These are phyloP conservation scores for Malassezia dermatis DNA, from an alignment of 1,284 basidiomycete species.

Conservation along the genomic window DNA sequence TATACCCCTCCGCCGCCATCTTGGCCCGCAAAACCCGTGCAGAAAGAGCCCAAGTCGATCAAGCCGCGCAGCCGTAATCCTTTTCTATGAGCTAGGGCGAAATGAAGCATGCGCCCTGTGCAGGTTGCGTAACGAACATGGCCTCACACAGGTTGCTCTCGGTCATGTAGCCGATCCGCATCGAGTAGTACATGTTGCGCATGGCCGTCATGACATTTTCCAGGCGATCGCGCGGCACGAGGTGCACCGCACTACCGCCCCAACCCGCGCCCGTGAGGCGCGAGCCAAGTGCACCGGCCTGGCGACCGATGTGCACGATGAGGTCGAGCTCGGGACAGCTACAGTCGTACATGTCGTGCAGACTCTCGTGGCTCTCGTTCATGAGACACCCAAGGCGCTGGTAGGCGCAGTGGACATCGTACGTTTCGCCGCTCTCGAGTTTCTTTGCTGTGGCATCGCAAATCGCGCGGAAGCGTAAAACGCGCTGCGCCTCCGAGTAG, in stretches of 20 bases:
- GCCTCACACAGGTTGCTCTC: conserved; percentile 27
- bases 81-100: background rate
- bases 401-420: conserved; percentile 18
- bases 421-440: conserved; percentile 1
- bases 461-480: conserved; percentile 30
- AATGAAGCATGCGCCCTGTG: conserved; percentile 36
- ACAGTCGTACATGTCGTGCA: conserved; percentile 34
- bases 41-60: background rate
- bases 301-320: conserved; percentile 34
- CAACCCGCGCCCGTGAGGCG: conserved; percentile 43
- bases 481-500: conserved; percentile 36
- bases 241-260: conserved; percentile 43
- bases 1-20: background rate
- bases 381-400: conserved; percentile 31
- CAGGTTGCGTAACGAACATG: conserved; percentile 39
- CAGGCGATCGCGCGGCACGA: conserved; percentile 36
- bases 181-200: conserved; percentile 24
- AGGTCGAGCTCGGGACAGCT: conserved; percentile 36
- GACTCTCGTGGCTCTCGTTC: conserved; percentile 34
- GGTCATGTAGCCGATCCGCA: conserved; percentile 23
- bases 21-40: background rate
- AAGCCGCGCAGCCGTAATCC: background rate
- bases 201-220: conserved; percentile 27
- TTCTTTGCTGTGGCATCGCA: conserved; percentile 13
- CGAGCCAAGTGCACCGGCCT: conserved; percentile 34